Conservation (phyloP, 768 basidiomycete species). For the Suillus weaverae region DNA sequence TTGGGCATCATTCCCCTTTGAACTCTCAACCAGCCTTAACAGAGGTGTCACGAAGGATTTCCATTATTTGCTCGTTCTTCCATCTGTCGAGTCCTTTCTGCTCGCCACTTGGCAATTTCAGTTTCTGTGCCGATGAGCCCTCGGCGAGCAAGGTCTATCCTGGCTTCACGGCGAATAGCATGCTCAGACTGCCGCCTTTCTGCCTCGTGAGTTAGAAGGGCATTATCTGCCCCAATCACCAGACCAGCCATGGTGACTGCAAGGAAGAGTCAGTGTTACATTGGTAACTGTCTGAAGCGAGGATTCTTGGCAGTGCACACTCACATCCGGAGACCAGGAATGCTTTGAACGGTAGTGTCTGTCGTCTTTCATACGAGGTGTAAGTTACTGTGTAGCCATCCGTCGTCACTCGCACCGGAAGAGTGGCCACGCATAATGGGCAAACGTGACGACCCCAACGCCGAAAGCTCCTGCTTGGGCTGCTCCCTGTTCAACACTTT, state of each 20-base stretch:
- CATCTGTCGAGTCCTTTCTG: conserved; percentile 34
- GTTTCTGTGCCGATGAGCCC: conserved; percentile 82
- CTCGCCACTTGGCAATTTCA: conserved; percentile 81
- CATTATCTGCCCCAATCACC: conserved; percentile 73
- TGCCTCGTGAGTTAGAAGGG: conserved; percentile 70
- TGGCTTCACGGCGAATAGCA: conserved; percentile 67
- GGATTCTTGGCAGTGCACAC: conserved; percentile 22
- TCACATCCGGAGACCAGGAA: conserved; percentile 74
- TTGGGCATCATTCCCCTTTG: not conserved
- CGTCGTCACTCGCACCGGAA: conserved; percentile 53
- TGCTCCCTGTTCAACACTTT: conserved; percentile 46
- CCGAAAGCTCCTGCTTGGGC: conserved; percentile 53
- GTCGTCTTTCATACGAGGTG: conserved; percentile 49
- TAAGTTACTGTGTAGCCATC: not conserved
- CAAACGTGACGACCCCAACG: conserved; percentile 58
- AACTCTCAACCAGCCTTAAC: not conserved
- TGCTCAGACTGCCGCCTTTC: conserved; percentile 67
- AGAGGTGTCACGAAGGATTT: not conserved
- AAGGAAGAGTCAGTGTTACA: not conserved
- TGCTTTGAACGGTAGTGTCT: conserved; percentile 78
- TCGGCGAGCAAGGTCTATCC: conserved; percentile 69
- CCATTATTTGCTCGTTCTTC: conserved; percentile 1
- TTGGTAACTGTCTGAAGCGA: not conserved
- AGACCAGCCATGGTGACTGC: conserved; percentile 67
- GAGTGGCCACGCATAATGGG: conserved; percentile 68